These are phyloP conservation scores for Thelephora terrestris DNA, from an alignment of 1,284 basidiomycete species.

Conservation along the genomic window DNA sequence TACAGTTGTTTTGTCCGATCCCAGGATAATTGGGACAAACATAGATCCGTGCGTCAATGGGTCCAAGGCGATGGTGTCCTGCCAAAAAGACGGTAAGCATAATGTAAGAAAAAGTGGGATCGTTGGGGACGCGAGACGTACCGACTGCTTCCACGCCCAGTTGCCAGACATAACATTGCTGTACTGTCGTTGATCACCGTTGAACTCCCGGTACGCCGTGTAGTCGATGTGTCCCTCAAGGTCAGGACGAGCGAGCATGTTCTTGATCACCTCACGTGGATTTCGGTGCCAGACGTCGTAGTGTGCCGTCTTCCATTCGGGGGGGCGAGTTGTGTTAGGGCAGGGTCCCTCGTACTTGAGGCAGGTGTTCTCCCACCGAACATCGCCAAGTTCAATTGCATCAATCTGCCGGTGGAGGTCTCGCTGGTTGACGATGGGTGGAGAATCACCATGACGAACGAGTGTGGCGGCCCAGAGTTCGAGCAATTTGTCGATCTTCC, in stretches of 20 bases:
- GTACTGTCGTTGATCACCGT: slow-evolving; percentile 1
- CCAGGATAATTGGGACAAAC: too few relatives aligned
- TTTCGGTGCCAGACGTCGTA: neutral
- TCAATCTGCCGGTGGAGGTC: too few relatives aligned
- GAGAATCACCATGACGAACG: too few relatives aligned
- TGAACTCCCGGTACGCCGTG: slow-evolving; percentile 10
- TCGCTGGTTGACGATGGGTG: too few relatives aligned
- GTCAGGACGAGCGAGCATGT: neutral
- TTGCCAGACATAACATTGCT: slow-evolving; percentile 14
- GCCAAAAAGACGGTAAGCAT: neutral
- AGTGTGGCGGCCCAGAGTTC: slow-evolving; percentile 9
- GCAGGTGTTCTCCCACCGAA: slow-evolving; percentile 7
- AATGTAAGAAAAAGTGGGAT: neutral
- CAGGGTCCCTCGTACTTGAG: slow-evolving; percentile 5
- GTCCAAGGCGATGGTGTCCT: slow-evolving; percentile 3
- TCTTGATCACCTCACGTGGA: neutral
- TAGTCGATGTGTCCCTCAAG: slow-evolving; percentile 13
- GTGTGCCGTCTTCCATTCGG: neutral
- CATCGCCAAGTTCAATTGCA: too few relatives aligned
- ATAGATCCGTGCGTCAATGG: slow-evolving; percentile 5
- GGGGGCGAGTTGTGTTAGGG: neutral
- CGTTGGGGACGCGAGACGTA: slow-evolving; percentile 5
- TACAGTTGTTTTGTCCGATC: too few relatives aligned
- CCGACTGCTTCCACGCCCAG: slow-evolving; percentile 12
- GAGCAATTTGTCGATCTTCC: slow-evolving; percentile 8